Evolutionary conservation across 345 rosid species (phyloP).

Genomic region (Durio zibethinus): DNA sequence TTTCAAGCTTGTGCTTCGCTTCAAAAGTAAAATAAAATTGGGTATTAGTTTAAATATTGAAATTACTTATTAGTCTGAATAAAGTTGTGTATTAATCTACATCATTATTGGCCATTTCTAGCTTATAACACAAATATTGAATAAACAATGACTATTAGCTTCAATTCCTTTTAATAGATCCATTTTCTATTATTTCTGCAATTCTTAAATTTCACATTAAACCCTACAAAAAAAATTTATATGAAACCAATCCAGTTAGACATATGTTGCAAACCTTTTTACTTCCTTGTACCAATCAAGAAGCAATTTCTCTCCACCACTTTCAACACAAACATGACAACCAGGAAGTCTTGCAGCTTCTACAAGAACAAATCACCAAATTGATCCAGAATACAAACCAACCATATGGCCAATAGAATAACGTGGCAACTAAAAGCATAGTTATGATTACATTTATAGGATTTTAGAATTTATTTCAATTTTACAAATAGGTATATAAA

Average conservation of each 20-base stretch:
- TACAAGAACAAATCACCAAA: conserved; percentile 25
- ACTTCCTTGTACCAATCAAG: conserved; percentile 86
- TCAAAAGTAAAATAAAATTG: too few species aligned
- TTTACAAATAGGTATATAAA: not conserved
- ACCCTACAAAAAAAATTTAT: too few species aligned
- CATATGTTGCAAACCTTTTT: conserved; percentile 49
- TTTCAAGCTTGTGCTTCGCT: too few species aligned
- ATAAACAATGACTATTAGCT: not conserved
- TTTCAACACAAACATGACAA: conserved; percentile 83
- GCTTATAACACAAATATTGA: not conserved
- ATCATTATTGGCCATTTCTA: not conserved
- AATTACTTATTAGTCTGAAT: too few species aligned
- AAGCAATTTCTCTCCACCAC: conserved; percentile 79
- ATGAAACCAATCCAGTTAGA: not conserved
- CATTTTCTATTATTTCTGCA: not conserved
- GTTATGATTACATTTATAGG: not conserved
- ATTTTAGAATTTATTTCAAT: not conserved
- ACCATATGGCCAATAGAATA: not conserved
- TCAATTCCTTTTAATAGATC: not conserved
- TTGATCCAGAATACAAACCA: not conserved
- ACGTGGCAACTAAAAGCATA: not conserved
- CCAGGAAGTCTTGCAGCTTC: conserved; percentile 71
- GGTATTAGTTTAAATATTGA: too few species aligned
- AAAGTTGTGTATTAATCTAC: too few species aligned
- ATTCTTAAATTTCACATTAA: not conserved